Percentiles rank a stretch among this genome's conserved stretches.
These are phyloP conservation scores for Penicillium sp. DNA, from an alignment of 2,329 filamentous ascomycete species.

Conservation along the genomic window DNA sequence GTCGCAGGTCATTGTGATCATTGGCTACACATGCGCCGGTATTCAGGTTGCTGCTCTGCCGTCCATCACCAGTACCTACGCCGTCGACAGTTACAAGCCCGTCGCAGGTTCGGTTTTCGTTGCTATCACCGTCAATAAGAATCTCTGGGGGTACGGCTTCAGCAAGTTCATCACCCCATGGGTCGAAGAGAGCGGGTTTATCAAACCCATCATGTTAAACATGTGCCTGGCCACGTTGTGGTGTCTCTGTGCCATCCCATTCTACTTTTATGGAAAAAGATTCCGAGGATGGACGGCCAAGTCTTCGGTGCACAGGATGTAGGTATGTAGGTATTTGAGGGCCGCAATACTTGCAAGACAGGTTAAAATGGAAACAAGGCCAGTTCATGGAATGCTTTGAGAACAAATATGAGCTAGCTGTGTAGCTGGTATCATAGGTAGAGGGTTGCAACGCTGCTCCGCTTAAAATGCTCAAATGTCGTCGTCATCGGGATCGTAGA, in stretches of 20 bases:
- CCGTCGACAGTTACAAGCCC: slow-evolving; percentile 61
- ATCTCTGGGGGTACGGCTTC: slow-evolving; percentile 59
- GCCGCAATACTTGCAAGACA: background rate
- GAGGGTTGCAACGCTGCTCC: slow-evolving; percentile 5
- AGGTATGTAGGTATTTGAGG: slow-evolving; percentile 39
- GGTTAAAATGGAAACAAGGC: background rate
- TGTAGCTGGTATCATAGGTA: slow-evolving; percentile 17
- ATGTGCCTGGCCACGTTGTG: slow-evolving; percentile 51
- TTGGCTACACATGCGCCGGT: slow-evolving; percentile 53
- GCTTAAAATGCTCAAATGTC: slow-evolving; percentile 29
- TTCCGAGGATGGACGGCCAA: slow-evolving; percentile 54
- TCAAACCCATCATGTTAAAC: slow-evolving; percentile 58
- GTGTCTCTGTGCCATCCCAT: slow-evolving; percentile 51
- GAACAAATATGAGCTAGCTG: background rate
- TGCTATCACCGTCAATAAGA: slow-evolving; percentile 59
- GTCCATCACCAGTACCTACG: slow-evolving; percentile 54
- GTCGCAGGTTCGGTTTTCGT: slow-evolving; percentile 58
- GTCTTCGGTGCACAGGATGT: slow-evolving; percentile 52
- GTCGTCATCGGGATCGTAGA: slow-evolving; percentile 45
- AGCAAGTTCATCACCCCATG: slow-evolving; percentile 53
- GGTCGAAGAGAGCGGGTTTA: slow-evolving; percentile 47
- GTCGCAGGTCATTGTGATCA: slow-evolving; percentile 46
- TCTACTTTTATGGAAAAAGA: slow-evolving; percentile 56
- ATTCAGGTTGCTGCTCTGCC: slow-evolving; percentile 59
- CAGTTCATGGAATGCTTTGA: background rate